Conservation (phyloP, 371 early-diverging fungal genomes). For the Cladochytrium tenue region DNA sequence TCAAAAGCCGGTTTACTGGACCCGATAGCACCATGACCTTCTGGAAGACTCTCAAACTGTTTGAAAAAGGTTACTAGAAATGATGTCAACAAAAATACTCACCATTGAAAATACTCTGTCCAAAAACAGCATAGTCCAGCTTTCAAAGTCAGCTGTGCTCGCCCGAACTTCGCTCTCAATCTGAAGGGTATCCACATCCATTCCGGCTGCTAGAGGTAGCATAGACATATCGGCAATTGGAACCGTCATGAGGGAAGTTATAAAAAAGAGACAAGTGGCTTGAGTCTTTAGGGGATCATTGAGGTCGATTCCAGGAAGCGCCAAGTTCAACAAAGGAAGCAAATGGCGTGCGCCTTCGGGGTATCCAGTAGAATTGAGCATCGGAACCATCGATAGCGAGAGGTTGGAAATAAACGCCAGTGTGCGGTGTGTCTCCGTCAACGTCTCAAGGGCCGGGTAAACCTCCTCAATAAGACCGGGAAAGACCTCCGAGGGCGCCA, state of each 20-base stretch:
- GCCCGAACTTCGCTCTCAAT: conserved; percentile 62
- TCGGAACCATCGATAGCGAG: conserved; percentile 63
- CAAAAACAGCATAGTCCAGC: conserved; percentile 82
- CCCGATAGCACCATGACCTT: conserved; percentile 43
- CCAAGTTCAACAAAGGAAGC: conserved; percentile 69
- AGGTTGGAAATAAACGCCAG: conserved; percentile 75
- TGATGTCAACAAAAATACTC: conserved; percentile 4
- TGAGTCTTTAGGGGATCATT: conserved; percentile 84
- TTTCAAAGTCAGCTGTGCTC: conserved; percentile 78
- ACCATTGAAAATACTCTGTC: conserved; percentile 76
- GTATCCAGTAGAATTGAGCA: conserved; percentile 71
- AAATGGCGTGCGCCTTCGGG: conserved; percentile 85
- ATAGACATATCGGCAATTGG: conserved; percentile 58
- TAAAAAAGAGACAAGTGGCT: conserved; percentile 74
- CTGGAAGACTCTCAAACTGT: conserved; percentile 78
- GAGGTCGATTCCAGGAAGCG: conserved; percentile 86
- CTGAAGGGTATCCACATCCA: conserved; percentile 44
- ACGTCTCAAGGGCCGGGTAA: conserved; percentile 82
- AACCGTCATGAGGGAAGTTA: conserved; percentile 61
- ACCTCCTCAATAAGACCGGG: conserved; percentile 79
- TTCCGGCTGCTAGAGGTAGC: conserved; percentile 32
- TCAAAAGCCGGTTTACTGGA: conserved; percentile 37
- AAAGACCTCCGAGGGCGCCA: conserved; percentile 76
- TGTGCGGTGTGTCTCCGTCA: conserved; percentile 87
- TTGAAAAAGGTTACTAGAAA: background rate